phyloP scores from a whole-genome alignment of 2,329 filamentous ascomycete genomes.

The Fusarium xylarioides region DNA sequence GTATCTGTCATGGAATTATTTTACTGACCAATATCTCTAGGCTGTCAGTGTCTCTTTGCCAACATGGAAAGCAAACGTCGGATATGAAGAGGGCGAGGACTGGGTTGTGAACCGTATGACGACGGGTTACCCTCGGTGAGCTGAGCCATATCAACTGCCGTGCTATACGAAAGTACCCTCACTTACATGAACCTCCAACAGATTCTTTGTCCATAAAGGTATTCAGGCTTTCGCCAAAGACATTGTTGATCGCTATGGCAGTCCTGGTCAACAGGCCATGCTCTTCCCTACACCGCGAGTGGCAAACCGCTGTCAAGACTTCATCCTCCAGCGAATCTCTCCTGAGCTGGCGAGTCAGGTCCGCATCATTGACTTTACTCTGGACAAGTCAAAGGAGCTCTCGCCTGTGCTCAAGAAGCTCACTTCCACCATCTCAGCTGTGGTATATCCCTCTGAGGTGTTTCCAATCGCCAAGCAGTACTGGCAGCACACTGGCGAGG shows the following conservation, averaged over 20 bases:
- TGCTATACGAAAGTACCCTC: not conserved
- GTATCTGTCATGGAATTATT: not conserved
- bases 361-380: constrained; percentile 68
- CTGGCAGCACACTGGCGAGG: constrained; percentile 96
- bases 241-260: constrained; percentile 72
- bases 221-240: constrained; percentile 78
- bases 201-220: constrained; percentile 90
- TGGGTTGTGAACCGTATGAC: constrained; percentile 88
- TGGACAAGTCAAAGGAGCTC: constrained; percentile 63
- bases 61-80: constrained; percentile 90
- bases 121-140: constrained; percentile 87
- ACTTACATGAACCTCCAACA: constrained; percentile 48
- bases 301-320: constrained; percentile 78
- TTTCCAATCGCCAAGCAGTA: constrained; percentile 87
- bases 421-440: constrained; percentile 70
- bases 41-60: constrained; percentile 96
- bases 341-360: constrained; percentile 59
- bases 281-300: constrained; percentile 79
- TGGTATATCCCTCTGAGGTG: constrained; percentile 74
- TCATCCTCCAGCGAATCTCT: constrained; percentile 70
- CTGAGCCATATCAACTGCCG: constrained; percentile 47
- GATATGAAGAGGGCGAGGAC: constrained; percentile 89
- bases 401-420: constrained; percentile 63
- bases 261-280: constrained; percentile 73
- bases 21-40: constrained; percentile 54